Evolutionary conservation across 768 basidiomycete species (phyloP).

Genomic region (Suillus luteus): DNA sequence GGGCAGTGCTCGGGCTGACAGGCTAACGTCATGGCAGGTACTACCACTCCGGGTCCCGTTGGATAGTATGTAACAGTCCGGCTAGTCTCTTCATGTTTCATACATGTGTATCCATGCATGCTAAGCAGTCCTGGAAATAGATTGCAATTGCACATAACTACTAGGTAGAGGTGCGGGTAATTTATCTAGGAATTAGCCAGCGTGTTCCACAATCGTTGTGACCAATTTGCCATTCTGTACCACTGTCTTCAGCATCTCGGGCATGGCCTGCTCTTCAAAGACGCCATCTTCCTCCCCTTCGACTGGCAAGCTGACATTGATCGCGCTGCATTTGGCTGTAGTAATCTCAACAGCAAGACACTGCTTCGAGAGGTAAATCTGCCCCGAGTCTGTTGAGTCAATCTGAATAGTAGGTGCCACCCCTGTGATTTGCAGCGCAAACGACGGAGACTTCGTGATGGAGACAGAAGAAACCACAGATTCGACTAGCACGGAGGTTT

Average conservation of each 20-base stretch:
- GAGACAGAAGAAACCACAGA: constrained; percentile 91
- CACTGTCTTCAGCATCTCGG: constrained; percentile 93
- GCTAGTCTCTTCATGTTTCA: background rate
- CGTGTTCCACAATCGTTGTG: constrained; percentile 88
- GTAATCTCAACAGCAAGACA: constrained; percentile 84
- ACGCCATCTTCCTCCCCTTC: constrained; percentile 90
- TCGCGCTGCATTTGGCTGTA: constrained; percentile 89
- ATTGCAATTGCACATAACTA: background rate
- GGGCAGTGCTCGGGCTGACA: background rate
- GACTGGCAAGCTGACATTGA: constrained; percentile 88
- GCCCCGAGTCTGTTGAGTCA: constrained; percentile 93
- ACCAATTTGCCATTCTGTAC: constrained; percentile 82
- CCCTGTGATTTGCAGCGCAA: constrained; percentile 90
- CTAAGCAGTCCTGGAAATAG: background rate
- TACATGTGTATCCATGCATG: background rate
- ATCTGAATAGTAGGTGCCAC: constrained; percentile 89
- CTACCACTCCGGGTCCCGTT: background rate
- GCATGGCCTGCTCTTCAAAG: constrained; percentile 86
- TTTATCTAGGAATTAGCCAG: constrained; percentile 41
- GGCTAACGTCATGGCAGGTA: background rate
- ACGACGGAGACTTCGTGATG: constrained; percentile 90
- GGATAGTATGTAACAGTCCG: no score
- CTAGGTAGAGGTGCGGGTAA: background rate
- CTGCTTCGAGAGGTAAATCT: constrained; percentile 87
- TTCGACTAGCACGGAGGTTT: constrained; percentile 86